Evolutionary conservation across 2,329 filamentous ascomycete species (phyloP), one percentile per base, ranked within the genome.

Genomic region (Verruconis gallopava): DNA sequence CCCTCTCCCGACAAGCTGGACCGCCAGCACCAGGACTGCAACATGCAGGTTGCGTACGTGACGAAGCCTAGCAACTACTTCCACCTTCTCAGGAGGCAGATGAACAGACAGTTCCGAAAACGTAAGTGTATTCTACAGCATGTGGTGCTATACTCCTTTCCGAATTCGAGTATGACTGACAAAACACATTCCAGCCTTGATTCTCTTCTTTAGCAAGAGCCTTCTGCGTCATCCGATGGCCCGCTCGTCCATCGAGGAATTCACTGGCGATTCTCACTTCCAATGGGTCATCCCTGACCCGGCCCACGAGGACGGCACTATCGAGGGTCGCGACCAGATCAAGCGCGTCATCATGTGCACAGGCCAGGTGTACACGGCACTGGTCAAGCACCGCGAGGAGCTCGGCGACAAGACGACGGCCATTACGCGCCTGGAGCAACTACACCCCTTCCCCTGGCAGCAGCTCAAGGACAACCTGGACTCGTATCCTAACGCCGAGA

Each of bases 51-150:
- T 60, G 86, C 80, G 43, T 94, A 91, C 72, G 88, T 93, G 77
- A 98, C 91, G n/a, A 84, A 81, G 37, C 91, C 91, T 20, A 75
- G 89, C 50, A 98, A 98, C 66, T 65, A 93, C 60, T 98, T 98
- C 80, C 91, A 98, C 66, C 79, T 91, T 51, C 75, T 98, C 49
- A 83, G 91, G 61, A 79, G 91, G 65, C 91, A 98, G 69, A 94
- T 98, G 79, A 88, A 96, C 73, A 79, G 91, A 57, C 89, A 98
- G 61, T 98, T 98, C 82, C 79, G 91, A 68, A 98, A 98, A 73
- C 91, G 85, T 91, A 73, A 77, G 83, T 72, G 22, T 9, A 33
- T 18, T 15, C 20, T 42, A 21, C n/a, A 13, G 21, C n/a, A 12
- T 38, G 12, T 38, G 38, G n/a, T n/a, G n/a, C n/a, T n/a, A n/a